Evolutionary conservation across 192 early-diverging fungal genomes (phyloP), one percentile per base, ranked within the genome.

Genomic region (Dispira simplex): DNA sequence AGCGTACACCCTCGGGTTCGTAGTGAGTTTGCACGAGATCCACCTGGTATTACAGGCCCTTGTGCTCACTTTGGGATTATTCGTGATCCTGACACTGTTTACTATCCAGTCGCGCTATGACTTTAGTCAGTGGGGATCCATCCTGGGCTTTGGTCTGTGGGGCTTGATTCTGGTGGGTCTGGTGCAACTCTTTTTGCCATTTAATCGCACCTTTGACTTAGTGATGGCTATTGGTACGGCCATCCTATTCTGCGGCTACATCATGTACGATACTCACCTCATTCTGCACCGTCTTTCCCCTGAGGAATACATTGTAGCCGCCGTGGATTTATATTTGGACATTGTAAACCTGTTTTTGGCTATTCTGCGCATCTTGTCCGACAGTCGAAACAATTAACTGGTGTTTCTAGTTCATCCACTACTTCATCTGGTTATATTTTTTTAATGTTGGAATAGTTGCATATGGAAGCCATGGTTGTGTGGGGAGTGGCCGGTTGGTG

Each of bases 211-310:
- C 2, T 63, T 83, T 27, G 74, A 87, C 64, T 64, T 89, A 39
- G 70, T 77, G 44, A 63, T 87, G 39, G 82, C 83, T 5, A 67
- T 81, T 11, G 65, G 74, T 16, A 77, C 71, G 0, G 87, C 85
- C 0, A 63, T 91, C 20, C 63, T 91, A 25, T 91, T 91, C 76
- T 84, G 80, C 60, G 85, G 84, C 14, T 91, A 85, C 75, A 86
- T 91, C 62, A 68, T 89, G 47, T 85, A 79, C 54, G 89, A 90
- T 68, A 90, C 89, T 3, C 78, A 81, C 51, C 68, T 74, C 66
- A 77, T 90, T 26, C 83, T 88, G 73, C 74, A 80, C 65, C 72
- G 79, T n/a, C 65, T 83, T 25, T 80, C 76, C 18, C 83, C 82
- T n/a, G 89, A 90, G 55, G 85, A 88, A 44, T 89, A 86, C 56